phyloP scores from a whole-genome alignment of 768 basidiomycete genomes.

The Leccinum disarticulatum region DNA sequence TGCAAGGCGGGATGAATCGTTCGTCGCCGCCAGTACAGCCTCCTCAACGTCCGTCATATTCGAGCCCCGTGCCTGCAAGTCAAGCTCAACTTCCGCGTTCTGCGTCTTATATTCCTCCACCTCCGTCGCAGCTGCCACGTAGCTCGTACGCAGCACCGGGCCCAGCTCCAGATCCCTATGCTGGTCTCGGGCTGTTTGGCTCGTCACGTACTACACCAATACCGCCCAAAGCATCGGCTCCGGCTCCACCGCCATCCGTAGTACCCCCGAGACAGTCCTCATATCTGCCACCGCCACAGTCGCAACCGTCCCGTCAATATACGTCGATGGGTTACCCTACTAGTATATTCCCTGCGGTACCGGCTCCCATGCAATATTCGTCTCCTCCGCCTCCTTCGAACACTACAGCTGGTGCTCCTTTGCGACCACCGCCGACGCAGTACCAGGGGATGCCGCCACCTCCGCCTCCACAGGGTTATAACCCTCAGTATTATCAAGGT shows the following conservation, averaged over 20 bases:
- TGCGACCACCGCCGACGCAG: constrained; percentile 18
- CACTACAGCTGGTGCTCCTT: constrained; percentile 6
- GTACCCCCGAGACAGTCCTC: constrained; percentile 27
- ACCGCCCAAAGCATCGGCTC: not conserved
- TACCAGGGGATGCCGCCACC: constrained; percentile 33
- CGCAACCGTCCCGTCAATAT: constrained; percentile 25
- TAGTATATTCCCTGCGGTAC: constrained; percentile 28
- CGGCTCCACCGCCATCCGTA: constrained; percentile 2
- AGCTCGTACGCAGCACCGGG: constrained; percentile 11
- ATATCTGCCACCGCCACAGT: constrained; percentile 12
- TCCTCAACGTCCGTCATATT: constrained; percentile 30
- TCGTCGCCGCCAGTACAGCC: constrained; percentile 30
- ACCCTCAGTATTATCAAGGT: constrained; percentile 30
- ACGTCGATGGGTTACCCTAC: constrained; percentile 11
- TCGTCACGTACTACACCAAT: constrained; percentile 11
- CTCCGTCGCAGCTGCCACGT: constrained; percentile 30
- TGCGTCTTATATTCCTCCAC: constrained; percentile 17
- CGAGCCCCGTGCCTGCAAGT: constrained; percentile 6
- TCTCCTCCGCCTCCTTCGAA: constrained; percentile 20
- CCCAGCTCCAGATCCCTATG: constrained; percentile 38
- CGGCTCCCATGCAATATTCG: constrained; percentile 27
- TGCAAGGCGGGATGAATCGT: constrained; percentile 35
- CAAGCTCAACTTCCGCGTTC: constrained; percentile 24
- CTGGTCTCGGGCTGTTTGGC: constrained; percentile 31
- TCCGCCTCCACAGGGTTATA: constrained; percentile 34